Conservation (phyloP, 345 rosid species). For the Moricandia arvensis region DNA sequence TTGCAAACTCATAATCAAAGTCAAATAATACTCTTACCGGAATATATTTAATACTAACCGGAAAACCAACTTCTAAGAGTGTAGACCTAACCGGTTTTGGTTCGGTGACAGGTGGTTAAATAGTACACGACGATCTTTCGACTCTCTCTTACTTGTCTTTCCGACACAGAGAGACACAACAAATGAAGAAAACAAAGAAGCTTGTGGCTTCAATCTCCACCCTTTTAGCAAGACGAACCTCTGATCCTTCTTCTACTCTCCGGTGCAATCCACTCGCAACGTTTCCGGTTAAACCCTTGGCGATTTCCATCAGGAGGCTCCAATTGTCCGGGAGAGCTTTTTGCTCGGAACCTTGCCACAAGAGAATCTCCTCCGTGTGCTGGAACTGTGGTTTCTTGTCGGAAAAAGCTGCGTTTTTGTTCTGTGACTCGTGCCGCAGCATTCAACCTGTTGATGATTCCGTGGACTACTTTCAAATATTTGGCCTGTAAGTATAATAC, state of each 20-base stretch:
- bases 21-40: not conserved
- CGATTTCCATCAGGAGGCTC: slow-evolving; percentile 11
- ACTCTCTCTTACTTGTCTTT: not conserved
- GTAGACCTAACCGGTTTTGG: not conserved
- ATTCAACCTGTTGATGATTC: slow-evolving; percentile 84
- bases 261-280: slow-evolving; percentile 10
- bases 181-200: slow-evolving; percentile 47
- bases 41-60: not conserved
- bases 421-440: slow-evolving; percentile 63
- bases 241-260: slow-evolving; percentile 17
- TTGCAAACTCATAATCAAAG: not conserved
- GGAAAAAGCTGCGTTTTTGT: slow-evolving; percentile 50
- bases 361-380: slow-evolving; percentile 39
- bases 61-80: not conserved
- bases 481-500: slow-evolving; percentile 64
- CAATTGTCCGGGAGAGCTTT: slow-evolving; percentile 35
- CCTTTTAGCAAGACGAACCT: slow-evolving; percentile 24
- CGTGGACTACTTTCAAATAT: slow-evolving; percentile 70
- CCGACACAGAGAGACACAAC: not conserved
- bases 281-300: not conserved
- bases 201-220: slow-evolving; percentile 42
- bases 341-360: slow-evolving; percentile 39
- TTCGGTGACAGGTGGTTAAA: not conserved
- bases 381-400: slow-evolving; percentile 68
- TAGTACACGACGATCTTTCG: not conserved